phyloP scores from a whole-genome alignment of 2,329 filamentous ascomycete genomes.

The Simplicillium aogashimaense region DNA sequence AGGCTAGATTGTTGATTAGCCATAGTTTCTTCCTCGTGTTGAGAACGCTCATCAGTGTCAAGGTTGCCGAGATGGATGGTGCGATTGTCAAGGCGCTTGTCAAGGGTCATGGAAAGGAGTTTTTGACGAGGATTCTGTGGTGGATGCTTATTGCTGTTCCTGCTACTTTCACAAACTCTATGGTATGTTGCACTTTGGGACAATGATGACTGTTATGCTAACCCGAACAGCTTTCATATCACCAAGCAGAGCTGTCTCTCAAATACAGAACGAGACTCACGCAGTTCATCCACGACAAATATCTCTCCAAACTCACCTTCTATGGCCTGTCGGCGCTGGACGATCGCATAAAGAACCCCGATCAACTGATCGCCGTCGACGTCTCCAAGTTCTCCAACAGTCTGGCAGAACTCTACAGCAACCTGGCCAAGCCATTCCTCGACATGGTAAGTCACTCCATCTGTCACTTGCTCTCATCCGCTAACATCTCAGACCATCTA shows the following conservation, averaged over 20 bases:
- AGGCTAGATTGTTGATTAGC: slow-evolving; percentile 74
- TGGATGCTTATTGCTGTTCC: slow-evolving; percentile 98
- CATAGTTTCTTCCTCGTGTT: slow-evolving; percentile 90
- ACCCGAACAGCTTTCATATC: slow-evolving; percentile 78
- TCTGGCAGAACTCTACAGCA: slow-evolving; percentile 89
- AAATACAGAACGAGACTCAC: slow-evolving; percentile 90
- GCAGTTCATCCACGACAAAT: slow-evolving; percentile 90
- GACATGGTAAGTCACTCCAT: slow-evolving; percentile 60
- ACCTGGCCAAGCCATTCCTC: slow-evolving; percentile 85
- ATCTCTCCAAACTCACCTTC: slow-evolving; percentile 95
- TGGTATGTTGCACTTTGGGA: slow-evolving; percentile 50
- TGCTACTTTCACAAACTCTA: slow-evolving; percentile 96
- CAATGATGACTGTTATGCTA: slow-evolving; percentile 3
- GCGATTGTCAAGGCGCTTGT: slow-evolving; percentile 86
- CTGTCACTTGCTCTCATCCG: not conserved
- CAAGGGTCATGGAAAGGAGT: slow-evolving; percentile 82
- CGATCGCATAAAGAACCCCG: slow-evolving; percentile 96
- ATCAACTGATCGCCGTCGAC: slow-evolving; percentile 94
- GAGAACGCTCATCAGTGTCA: slow-evolving; percentile 84
- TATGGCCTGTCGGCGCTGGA: slow-evolving; percentile 93
- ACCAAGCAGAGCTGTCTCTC: slow-evolving; percentile 88
- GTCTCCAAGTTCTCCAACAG: slow-evolving; percentile 95
- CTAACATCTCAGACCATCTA: slow-evolving; percentile 60
- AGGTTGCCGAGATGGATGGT: slow-evolving; percentile 93
- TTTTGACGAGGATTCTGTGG: slow-evolving; percentile 81